These are phyloP conservation scores for Hyphochytrium catenoides DNA, from an alignment of 352 stramenopile genomes.

Conservation along the genomic window DNA sequence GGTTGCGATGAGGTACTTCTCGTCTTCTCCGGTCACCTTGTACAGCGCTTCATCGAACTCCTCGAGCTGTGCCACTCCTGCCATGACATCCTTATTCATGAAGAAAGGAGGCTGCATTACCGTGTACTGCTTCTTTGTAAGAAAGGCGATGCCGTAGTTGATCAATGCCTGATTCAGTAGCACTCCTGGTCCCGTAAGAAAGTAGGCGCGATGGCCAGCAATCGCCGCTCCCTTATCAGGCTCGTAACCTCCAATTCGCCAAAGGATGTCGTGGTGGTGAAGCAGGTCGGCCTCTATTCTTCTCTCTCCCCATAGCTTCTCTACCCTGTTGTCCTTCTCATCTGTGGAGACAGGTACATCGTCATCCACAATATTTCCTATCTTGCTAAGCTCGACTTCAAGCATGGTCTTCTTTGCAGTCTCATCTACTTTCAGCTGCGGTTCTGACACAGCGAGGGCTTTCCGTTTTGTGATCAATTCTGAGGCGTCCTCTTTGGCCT, in stretches of 20 bases:
- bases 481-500: conserved; percentile 47
- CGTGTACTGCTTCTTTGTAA: conserved; percentile 83
- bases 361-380: conserved; percentile 92
- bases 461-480: conserved; percentile 18
- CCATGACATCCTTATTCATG: conserved; percentile 99
- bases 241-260: conserved; percentile 97
- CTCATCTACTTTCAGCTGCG: conserved; percentile 45
- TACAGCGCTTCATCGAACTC: conserved; percentile 99
- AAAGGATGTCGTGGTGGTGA: conserved; percentile 82
- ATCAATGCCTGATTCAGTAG: conserved; percentile 98
- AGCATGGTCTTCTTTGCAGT: conserved; percentile 41
- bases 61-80: conserved; percentile 90
- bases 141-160: conserved; percentile 93
- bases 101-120: conserved; percentile 98
- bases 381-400: conserved; percentile 53
- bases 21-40: conserved; percentile 87
- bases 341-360: conserved; percentile 85
- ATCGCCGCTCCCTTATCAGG: conserved; percentile 81
- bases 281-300: conserved; percentile 53
- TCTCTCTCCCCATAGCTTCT: conserved; percentile 44
- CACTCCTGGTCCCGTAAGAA: conserved; percentile 92
- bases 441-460: conserved; percentile 27
- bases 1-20: conserved; percentile 99
- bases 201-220: conserved; percentile 94
- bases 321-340: conserved; percentile 87